Evolutionary conservation across 805 yeast genomes (phyloP).

Genomic region (Candida quercuum): DNA sequence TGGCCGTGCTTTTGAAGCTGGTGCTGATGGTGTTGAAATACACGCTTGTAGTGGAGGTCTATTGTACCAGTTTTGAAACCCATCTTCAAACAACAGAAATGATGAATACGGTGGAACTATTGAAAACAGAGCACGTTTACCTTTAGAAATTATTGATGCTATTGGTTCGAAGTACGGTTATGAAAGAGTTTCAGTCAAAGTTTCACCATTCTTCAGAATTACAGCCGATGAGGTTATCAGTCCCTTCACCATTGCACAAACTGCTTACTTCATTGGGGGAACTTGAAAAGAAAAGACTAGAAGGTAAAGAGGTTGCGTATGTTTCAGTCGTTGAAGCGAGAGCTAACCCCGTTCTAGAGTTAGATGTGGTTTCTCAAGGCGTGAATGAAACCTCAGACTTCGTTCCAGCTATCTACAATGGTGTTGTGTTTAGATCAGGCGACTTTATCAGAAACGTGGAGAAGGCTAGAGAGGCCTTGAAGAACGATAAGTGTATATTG

Average conservation of each 20-base stretch:
- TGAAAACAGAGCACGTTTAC: constrained; percentile 49
- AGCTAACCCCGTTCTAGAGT: constrained; percentile 1
- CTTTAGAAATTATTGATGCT: constrained; percentile 44
- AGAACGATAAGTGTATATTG: constrained; percentile 6
- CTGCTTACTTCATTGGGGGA: not conserved
- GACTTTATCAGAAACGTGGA: constrained; percentile 6
- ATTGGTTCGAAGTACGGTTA: not conserved
- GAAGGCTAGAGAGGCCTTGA: constrained; percentile 36
- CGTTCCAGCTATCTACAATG: constrained; percentile 16
- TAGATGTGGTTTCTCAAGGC: not conserved
- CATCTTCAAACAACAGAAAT: constrained; percentile 41
- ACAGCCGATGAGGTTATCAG: not conserved
- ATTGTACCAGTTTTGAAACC: constrained; percentile 44
- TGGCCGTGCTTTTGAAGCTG: not conserved
- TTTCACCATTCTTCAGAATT: not conserved
- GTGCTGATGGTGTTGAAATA: constrained; percentile 45
- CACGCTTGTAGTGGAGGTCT: constrained; percentile 13
- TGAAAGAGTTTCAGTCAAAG: not conserved
- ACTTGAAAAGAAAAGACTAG: not conserved
- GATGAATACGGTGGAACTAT: constrained; percentile 62
- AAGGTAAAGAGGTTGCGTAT: not conserved
- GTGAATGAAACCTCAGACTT: constrained; percentile 5
- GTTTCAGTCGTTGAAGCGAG: not conserved
- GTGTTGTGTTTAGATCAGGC: constrained; percentile 26
- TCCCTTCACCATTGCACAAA: not conserved